Base-by-base conservation (phyloP, 2,329 filamentous ascomycete genomes). In the Arthrobotrys megalospora region DNA sequence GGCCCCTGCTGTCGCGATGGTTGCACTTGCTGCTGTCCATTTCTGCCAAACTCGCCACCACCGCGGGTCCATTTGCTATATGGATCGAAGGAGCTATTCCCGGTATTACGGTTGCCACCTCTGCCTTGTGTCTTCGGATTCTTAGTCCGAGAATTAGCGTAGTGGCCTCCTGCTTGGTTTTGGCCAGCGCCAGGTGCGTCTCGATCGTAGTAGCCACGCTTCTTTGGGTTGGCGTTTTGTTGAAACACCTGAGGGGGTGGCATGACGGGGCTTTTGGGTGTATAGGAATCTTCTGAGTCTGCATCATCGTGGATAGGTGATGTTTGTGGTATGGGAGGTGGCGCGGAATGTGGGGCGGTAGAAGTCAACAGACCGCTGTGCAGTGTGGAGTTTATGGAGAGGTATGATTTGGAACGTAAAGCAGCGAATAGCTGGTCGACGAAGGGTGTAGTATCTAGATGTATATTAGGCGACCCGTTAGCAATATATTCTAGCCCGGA, bases 381-480 rank as follows among this genome's bases (percentile, higher is more conserved):
- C 16, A 82, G 78, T 24, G 81, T 82, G 10, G 80, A 81, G 53
- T 82, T 82, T 19, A 81, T 80, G 1, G 89, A 89, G 1, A 89
- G 82, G 82, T 90, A 92, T 4, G 87, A 87, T 82, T 88, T 91
- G 82, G 88, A 88, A 52, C 87, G 85, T 75, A 95, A 88, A 4
- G 89, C 89, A 63, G 88, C 84, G 82, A 94, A 91, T 19, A 94
- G 87, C 81, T 94, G 91, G 81, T 91, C 86, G 38, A 93, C 90
- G 81, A 95, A 94, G 1, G 86, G 82, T 3, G 85, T 84, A 0
- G 90, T 87, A 81, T 90, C 89, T 90, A 34, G 19, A 72, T 14
- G 36, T 34, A 38, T 52, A n/a, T 8, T 10, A 58, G 12, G 58
- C 32, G 65, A 62, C 50, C 8, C 3, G 52, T 72, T 60, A 73